Conservation (phyloP, 495 filamentous ascomycete species). For the Penicillium dipodomyicola region DNA sequence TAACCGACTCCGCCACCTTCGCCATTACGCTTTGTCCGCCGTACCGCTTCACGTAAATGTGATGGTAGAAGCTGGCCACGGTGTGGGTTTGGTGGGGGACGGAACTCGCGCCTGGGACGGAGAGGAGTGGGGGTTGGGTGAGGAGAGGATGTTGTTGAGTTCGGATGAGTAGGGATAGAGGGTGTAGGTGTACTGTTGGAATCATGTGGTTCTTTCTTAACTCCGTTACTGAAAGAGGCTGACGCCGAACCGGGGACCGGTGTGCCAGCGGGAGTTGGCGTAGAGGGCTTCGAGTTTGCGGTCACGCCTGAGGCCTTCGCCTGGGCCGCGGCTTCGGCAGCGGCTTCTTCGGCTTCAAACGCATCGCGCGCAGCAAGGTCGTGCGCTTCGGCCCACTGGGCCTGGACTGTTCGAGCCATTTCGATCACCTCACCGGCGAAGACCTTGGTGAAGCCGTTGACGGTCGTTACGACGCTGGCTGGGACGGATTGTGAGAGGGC, state of each 20-base stretch:
- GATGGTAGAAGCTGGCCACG: conserved; percentile 75
- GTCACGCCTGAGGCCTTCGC: conserved; percentile 32
- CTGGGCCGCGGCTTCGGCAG: conserved; percentile 41
- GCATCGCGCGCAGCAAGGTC: conserved; percentile 38
- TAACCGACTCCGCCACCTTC: conserved; percentile 69
- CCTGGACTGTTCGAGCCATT: conserved; percentile 72
- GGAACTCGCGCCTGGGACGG: conserved; percentile 27
- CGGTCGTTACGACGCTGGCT: conserved; percentile 69
- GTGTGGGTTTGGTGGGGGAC: conserved; percentile 45
- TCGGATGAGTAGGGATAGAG: conserved; percentile 13
- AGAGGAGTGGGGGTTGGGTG: conserved; percentile 14
- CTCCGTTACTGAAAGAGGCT: conserved; percentile 15
- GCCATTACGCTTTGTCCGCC: conserved; percentile 65
- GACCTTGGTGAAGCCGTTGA: conserved; percentile 78
- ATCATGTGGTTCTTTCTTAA: conserved; percentile 29
- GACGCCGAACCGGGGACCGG: conserved; percentile 10
- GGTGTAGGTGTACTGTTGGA: conserved; percentile 16
- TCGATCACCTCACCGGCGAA: conserved; percentile 84
- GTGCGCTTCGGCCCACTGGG: conserved; percentile 65
- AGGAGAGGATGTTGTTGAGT: not conserved
- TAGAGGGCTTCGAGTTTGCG: conserved; percentile 17
- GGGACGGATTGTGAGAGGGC: conserved; percentile 86
- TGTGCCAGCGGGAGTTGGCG: conserved; percentile 20
- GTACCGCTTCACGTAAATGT: conserved; percentile 75
- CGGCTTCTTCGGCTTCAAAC: conserved; percentile 33